These are phyloP conservation scores for Orbilia ellipsospora DNA, from an alignment of 2,329 filamentous ascomycete species.

Conservation along the genomic window DNA sequence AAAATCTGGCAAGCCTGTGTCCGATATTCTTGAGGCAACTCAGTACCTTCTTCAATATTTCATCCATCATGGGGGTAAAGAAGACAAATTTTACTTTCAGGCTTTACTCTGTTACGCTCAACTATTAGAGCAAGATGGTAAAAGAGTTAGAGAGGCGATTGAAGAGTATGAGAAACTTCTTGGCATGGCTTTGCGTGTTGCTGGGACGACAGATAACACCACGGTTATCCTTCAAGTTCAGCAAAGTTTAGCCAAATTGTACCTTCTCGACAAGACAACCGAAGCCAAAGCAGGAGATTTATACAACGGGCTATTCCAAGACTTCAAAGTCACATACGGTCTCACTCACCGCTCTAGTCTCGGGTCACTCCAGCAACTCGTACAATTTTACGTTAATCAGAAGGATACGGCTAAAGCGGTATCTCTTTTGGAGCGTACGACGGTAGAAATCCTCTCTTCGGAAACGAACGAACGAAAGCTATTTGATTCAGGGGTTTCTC, in stretches of 20 bases:
- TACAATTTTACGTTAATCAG: constrained; percentile 29
- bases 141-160: constrained; percentile 19
- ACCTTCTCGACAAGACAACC: constrained; percentile 34
- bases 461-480: constrained; percentile 27
- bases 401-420: constrained; percentile 5
- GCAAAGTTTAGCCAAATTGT: constrained; percentile 40
- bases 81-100: constrained; percentile 33
- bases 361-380: constrained; percentile 23
- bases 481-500: constrained; percentile 22
- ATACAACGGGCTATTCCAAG: constrained; percentile 35
- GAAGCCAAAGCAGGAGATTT: constrained; percentile 35
- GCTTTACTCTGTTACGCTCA: constrained; percentile 23
- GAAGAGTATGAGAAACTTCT: constrained; percentile 40
- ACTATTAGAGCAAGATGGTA: constrained; percentile 25
- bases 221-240: constrained; percentile 35
- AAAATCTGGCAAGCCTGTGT: constrained; percentile 10
- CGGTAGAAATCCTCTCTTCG: constrained; percentile 23
- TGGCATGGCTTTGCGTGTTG: constrained; percentile 15
- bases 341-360: constrained; percentile 14
- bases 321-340: constrained; percentile 36
- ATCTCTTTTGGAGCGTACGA: constrained; percentile 22
- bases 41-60: constrained; percentile 24
- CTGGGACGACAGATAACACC: constrained; percentile 24
- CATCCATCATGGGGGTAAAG: constrained; percentile 10
- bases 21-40: constrained; percentile 9